Percentiles rank a stretch among this genome's conserved stretches.
Evolutionary conservation across 2,329 filamentous ascomycete genomes (phyloP).

Genomic region (Sporothrix sp.): DNA sequence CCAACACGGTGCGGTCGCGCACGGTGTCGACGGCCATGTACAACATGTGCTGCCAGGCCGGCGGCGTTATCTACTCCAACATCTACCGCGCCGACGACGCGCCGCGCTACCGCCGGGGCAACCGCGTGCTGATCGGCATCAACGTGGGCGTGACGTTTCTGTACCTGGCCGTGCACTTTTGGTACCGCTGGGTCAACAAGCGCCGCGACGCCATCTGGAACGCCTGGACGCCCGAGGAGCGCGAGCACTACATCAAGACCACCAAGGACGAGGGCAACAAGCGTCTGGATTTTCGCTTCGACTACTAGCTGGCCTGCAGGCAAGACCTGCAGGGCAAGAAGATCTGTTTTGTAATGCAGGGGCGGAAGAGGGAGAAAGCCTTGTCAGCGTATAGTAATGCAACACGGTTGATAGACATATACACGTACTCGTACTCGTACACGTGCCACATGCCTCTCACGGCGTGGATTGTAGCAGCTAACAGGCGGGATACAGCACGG

Average conservation of each 20-base stretch:
- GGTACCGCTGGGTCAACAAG: slow-evolving; percentile 27
- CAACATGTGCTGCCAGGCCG: slow-evolving; percentile 43
- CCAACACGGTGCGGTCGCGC: slow-evolving; percentile 50
- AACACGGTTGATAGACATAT: no score
- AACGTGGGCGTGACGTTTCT: slow-evolving; percentile 24
- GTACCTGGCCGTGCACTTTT: slow-evolving; percentile 23
- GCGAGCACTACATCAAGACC: slow-evolving; percentile 22
- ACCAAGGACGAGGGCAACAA: slow-evolving; percentile 25
- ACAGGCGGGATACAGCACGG: no score
- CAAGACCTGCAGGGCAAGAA: not conserved
- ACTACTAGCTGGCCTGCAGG: slow-evolving; percentile 18
- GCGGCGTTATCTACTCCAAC: slow-evolving; percentile 32
- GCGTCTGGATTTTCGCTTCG: slow-evolving; percentile 25
- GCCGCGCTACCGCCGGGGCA: slow-evolving; percentile 45
- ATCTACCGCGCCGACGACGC: slow-evolving; percentile 30
- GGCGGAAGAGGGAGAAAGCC: no score
- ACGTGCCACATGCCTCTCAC: no score
- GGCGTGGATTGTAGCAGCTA: no score
- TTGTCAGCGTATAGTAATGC: no score
- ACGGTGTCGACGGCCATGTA: slow-evolving; percentile 56
- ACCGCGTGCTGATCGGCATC: slow-evolving; percentile 43
- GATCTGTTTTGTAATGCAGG: no score
- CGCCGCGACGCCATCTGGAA: slow-evolving; percentile 22
- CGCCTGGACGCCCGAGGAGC: slow-evolving; percentile 23
- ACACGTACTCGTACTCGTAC: no score